A percentile compares a stretch with the other conserved stretches of the same genome.
phyloP scores from a whole-genome alignment of 805 yeast species.

The Komagataella mondaviorum region DNA sequence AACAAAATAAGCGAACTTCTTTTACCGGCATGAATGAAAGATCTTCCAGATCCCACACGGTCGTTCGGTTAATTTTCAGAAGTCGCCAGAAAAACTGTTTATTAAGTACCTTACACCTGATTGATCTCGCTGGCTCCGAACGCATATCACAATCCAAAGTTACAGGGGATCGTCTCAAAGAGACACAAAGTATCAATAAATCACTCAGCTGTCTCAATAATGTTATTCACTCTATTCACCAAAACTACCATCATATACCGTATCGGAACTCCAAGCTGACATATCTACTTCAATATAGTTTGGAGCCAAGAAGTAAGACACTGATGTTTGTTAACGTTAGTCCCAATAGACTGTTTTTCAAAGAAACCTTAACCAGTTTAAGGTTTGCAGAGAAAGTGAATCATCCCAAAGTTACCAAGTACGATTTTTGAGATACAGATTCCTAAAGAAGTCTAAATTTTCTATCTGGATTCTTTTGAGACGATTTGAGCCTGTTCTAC shows the following conservation, averaged over 20 bases:
- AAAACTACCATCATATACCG: slow-evolving; percentile 37
- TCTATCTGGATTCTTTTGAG: background rate
- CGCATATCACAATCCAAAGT: slow-evolving; percentile 64
- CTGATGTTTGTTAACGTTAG: slow-evolving; percentile 88
- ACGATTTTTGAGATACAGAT: background rate
- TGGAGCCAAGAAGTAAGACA: slow-evolving; percentile 79
- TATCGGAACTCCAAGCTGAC: slow-evolving; percentile 68
- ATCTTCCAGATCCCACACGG: slow-evolving; percentile 86
- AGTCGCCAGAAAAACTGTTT: slow-evolving; percentile 38
- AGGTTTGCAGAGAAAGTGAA: slow-evolving; percentile 83
- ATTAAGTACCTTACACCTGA: slow-evolving; percentile 63
- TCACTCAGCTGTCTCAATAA: slow-evolving; percentile 84
- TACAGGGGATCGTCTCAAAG: slow-evolving; percentile 67
- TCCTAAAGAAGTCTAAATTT: too few relatives aligned
- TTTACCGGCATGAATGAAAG: slow-evolving; percentile 69
- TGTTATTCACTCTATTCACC: slow-evolving; percentile 62
- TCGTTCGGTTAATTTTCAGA: slow-evolving; percentile 42
- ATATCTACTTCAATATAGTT: slow-evolving; percentile 68
- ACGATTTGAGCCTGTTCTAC: too few relatives aligned
- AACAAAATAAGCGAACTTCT: slow-evolving; percentile 59
- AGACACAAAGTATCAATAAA: slow-evolving; percentile 81
- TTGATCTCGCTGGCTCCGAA: slow-evolving; percentile 94
- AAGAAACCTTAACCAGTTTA: slow-evolving; percentile 74
- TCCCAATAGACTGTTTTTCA: slow-evolving; percentile 44
- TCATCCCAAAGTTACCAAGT: slow-evolving; percentile 20